Conservation (phyloP, 306 rosid genomes). For the Dalbergia cultrata region DNA sequence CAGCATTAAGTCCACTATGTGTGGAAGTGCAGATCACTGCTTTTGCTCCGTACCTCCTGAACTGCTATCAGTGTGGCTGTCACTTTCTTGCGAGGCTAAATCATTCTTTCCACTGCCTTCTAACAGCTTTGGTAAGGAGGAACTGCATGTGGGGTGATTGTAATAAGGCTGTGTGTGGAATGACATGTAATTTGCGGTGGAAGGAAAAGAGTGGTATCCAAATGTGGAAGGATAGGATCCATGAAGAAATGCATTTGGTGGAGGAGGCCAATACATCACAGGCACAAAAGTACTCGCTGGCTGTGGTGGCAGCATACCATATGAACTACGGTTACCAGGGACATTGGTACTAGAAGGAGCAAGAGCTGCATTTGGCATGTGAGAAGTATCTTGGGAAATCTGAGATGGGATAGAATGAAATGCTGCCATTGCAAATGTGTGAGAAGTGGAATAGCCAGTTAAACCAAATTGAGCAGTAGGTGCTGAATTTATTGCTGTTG, state of each 20-base stretch:
- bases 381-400: constrained; percentile 47
- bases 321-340: constrained; percentile 50
- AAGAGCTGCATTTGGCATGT: constrained; percentile 47
- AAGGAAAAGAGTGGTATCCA: constrained; percentile 67
- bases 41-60: constrained; percentile 56
- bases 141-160: constrained; percentile 46
- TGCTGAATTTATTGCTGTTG: constrained; percentile 45
- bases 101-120: constrained; percentile 57
- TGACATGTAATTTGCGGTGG: constrained; percentile 59
- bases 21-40: constrained; percentile 40
- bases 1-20: constrained; percentile 33
- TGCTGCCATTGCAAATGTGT: constrained; percentile 58
- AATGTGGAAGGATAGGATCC: constrained; percentile 61
- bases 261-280: constrained; percentile 82
- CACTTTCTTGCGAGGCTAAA: constrained; percentile 49
- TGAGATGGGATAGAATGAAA: constrained; percentile 59
- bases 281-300: constrained; percentile 69
- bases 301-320: constrained; percentile 60
- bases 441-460: constrained; percentile 58
- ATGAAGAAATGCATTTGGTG: constrained; percentile 68
- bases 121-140: constrained; percentile 47
- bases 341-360: constrained; percentile 46
- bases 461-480: constrained; percentile 60
- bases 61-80: constrained; percentile 58
- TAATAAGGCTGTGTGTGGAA: constrained; percentile 66